Percentiles rank a stretch among this genome's conserved stretches.
These are phyloP conservation scores for Hypoxylon sp. DNA, from an alignment of 2,329 filamentous ascomycete species.

Conservation along the genomic window DNA sequence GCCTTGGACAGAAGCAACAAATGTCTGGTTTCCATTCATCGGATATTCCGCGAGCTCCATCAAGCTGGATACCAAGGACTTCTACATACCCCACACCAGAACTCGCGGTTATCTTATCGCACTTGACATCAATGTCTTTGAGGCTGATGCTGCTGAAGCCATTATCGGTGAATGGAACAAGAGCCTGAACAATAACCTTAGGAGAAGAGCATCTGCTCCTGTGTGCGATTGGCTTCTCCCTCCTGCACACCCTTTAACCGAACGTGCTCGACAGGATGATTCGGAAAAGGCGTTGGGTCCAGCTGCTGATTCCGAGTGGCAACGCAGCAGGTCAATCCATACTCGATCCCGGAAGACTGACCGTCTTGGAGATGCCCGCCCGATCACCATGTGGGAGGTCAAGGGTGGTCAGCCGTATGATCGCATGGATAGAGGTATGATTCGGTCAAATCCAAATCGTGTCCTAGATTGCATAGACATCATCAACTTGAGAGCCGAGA, in stretches of 20 bases:
- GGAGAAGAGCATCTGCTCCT: conserved; percentile 72
- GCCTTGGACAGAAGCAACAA: conserved; percentile 70
- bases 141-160: conserved; percentile 36
- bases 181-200: conserved; percentile 61
- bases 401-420: conserved; percentile 59
- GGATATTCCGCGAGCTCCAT: conserved; percentile 69
- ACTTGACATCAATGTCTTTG: conserved; percentile 61
- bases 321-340: conserved; percentile 72
- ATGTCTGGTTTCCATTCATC: conserved; percentile 58
- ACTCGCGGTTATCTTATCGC: conserved; percentile 72
- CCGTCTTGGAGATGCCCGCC: conserved; percentile 67
- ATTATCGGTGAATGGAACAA: conserved; percentile 61
- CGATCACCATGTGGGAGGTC: conserved; percentile 72
- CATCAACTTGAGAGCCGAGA: conserved; percentile 66
- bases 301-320: conserved; percentile 63
- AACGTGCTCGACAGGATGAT: conserved; percentile 65
- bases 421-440: conserved; percentile 53
- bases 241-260: conserved; percentile 68
- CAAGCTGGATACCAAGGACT: conserved; percentile 77
- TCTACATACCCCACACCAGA: conserved; percentile 80
- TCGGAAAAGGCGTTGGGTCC: conserved; percentile 55
- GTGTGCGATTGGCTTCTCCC: conserved; percentile 73
- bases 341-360: conserved; percentile 65
- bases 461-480: conserved; percentile 78
- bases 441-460: conserved; percentile 67